Evolutionary conservation across 805 yeast genomes (phyloP), one percentile per base, ranked within the genome.

Genomic region (Yarrowia porcina): DNA sequence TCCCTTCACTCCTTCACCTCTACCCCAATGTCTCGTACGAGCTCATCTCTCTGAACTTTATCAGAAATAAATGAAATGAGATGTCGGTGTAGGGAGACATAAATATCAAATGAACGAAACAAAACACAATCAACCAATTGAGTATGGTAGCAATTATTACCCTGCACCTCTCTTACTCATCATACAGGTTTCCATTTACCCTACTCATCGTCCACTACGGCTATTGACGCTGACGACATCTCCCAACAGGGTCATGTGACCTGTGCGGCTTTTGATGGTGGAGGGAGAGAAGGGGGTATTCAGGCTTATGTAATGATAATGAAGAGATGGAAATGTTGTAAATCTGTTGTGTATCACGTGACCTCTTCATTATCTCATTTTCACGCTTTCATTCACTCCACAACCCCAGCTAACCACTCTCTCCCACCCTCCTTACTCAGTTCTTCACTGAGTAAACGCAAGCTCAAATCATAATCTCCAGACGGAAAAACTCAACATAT

Each of bases 391-490:
- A 42, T 4, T 42, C n/a, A 9, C 17, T 25, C 20, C 20, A 18
- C 21, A 20, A 9, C 15, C 10, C 36, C 12, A 13, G 13, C 17
- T 13, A 32, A 32, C n/a, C n/a, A n/a, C n/a, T n/a, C n/a, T 13
- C 25, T 30, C 52, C 52, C 38, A 45, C 17, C 20, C 9, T 21
- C 15, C 54, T 49, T 49, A 49, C 56, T 49, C 56, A 49, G 56
- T 49, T 49, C 56, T 49, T 49, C 56, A 49, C 56, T 49, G 56
- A 49, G 56, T 49, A 49, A 49, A 45, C 33, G 56, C 56, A 49
- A 21, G 30, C 50, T 44, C 56, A 49, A 49, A 49, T 33, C 39
- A 49, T 49, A 49, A 49, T 32, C 38, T 32, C 28, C 28, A 33
- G 52, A 18, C 56, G 56, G 56, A 49, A 49, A 49, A 49, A 49